Conservation (phyloP, 2,329 filamentous ascomycete species). For the Trichoderma oligosporum region DNA sequence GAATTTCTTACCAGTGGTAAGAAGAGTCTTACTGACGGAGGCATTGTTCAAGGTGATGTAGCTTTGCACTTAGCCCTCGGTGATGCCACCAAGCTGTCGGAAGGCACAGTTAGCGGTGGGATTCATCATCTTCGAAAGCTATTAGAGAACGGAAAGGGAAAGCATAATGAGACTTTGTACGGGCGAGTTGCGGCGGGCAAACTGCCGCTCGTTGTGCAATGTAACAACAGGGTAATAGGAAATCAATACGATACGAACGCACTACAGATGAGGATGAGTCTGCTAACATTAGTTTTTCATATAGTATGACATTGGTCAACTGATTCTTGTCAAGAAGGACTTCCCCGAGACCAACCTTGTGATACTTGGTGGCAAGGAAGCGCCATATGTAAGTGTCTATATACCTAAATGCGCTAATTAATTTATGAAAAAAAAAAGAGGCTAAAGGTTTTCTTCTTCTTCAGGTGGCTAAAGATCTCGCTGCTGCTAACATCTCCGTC, state of each 20-base stretch:
- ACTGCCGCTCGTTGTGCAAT: constrained; percentile 40
- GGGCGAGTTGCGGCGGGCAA: constrained; percentile 36
- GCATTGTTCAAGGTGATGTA: constrained; percentile 41
- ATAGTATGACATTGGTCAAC: constrained; percentile 41
- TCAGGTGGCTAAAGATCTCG: constrained; percentile 15
- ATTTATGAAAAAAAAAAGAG: background rate
- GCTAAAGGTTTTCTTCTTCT: background rate
- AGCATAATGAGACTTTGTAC: constrained; percentile 35
- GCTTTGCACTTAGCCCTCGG: constrained; percentile 39
- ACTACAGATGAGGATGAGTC: no score
- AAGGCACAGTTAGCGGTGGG: constrained; percentile 26
- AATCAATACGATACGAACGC: background rate
- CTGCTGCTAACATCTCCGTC: constrained; percentile 34
- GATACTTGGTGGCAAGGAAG: constrained; percentile 38
- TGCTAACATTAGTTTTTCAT: background rate
- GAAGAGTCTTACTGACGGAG: constrained; percentile 33
- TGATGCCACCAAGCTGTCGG: constrained; percentile 30
- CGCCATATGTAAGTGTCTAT: constrained; percentile 36
- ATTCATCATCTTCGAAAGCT: constrained; percentile 37
- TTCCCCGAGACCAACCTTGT: constrained; percentile 34
- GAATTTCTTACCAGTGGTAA: constrained; percentile 17
- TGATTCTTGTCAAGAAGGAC: constrained; percentile 38
- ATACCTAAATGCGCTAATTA: constrained; percentile 5
- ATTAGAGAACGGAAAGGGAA: constrained; percentile 32
- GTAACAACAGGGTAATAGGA: constrained; percentile 36